Evolutionary conservation across 805 yeast species (phyloP).

Genomic region (Helenozyma rhizophorensis): DNA sequence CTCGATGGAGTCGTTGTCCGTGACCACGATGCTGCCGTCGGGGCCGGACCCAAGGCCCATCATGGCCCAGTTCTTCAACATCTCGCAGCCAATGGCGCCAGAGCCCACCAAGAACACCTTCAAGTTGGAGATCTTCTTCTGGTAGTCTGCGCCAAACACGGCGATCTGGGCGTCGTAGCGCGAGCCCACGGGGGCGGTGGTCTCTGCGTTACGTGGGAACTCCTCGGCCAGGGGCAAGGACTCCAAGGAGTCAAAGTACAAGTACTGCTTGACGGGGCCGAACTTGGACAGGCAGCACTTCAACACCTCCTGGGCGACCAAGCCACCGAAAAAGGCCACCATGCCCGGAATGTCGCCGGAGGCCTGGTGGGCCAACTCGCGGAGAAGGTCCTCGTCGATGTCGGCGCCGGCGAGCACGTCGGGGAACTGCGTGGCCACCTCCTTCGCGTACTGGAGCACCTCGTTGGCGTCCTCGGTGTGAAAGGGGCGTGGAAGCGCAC

Average conservation of each 20-base stretch:
- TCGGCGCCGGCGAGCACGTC: conserved; percentile 51
- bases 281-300: conserved; percentile 95
- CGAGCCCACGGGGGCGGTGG: conserved; percentile 69
- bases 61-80: conserved; percentile 97
- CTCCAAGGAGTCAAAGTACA: conserved; percentile 93
- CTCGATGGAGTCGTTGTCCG: conserved; percentile 94
- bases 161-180: conserved; percentile 96
- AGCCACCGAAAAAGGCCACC: conserved; percentile 87
- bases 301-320: conserved; percentile 93
- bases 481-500: conserved; percentile 71
- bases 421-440: conserved; percentile 54
- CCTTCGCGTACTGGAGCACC: conserved; percentile 53
- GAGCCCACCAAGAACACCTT: conserved; percentile 91
- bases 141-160: conserved; percentile 80
- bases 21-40: conserved; percentile 74
- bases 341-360: conserved; percentile 89
- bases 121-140: conserved; percentile 67
- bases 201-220: conserved; percentile 62
- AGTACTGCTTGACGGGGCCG: conserved; percentile 85
- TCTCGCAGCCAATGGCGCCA: conserved; percentile 99
- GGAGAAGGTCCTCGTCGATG: conserved; percentile 61
- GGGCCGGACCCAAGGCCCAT: conserved; percentile 94
- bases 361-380: conserved; percentile 77
- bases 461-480: conserved; percentile 71
- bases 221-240: conserved; percentile 64